Evolutionary conservation across 129 eudicot genomes (phyloP).

Genomic region (Saposhnikovia divaricata): DNA sequence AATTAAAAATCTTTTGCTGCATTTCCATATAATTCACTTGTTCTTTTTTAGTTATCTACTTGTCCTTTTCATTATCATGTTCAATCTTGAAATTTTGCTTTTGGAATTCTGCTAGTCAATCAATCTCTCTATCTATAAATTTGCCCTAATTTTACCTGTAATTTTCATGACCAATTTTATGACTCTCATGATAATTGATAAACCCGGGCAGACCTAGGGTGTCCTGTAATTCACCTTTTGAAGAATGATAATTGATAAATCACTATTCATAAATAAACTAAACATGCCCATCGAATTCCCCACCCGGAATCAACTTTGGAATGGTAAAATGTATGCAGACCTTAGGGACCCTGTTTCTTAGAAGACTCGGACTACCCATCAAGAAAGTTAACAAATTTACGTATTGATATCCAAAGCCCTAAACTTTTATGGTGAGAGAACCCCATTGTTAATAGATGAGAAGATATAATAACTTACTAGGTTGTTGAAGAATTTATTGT

Average conservation of each 20-base stretch:
- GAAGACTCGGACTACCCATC: background rate
- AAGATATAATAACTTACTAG: background rate
- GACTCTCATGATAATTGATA: background rate
- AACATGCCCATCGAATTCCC: background rate
- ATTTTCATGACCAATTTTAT: background rate
- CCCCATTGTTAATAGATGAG: background rate
- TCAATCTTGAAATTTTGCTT: background rate
- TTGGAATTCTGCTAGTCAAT: background rate
- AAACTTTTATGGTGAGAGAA: background rate
- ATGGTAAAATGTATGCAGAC: background rate
- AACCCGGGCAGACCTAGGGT: too few relatives aligned
- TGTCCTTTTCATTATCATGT: background rate
- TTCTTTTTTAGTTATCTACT: background rate
- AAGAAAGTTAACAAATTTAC: background rate
- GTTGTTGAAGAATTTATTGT: background rate
- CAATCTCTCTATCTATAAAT: too few relatives aligned
- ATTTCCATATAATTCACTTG: background rate
- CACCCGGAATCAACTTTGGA: background rate
- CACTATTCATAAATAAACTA: background rate
- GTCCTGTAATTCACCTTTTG: too few relatives aligned
- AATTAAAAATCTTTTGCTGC: background rate
- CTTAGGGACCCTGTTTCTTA: background rate
- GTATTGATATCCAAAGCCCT: background rate
- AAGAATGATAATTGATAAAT: background rate
- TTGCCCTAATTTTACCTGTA: background rate